These are phyloP conservation scores for Suhomyces bokatorum DNA, from an alignment of 1,139 yeast species.

Conservation along the genomic window DNA sequence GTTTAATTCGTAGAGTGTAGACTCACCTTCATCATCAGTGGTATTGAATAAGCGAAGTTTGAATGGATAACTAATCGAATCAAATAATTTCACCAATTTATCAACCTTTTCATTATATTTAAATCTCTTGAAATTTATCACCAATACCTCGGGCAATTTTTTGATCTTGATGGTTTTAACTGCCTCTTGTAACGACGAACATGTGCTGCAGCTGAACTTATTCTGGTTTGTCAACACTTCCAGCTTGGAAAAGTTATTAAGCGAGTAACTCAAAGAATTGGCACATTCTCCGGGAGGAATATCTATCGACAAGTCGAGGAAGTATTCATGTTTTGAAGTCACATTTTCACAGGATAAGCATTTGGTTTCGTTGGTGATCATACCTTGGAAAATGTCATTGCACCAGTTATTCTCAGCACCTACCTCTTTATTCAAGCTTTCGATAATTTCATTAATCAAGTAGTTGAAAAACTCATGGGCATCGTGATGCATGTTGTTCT, in stretches of 20 bases:
- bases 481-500: conserved; percentile 92
- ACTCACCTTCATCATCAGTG: conserved; percentile 46
- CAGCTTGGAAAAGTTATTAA: conserved; percentile 78
- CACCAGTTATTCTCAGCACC: conserved; percentile 52
- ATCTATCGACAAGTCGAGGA: conserved; percentile 84
- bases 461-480: conserved; percentile 96
- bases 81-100: conserved; percentile 81
- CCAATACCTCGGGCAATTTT: conserved; percentile 72
- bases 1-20: conserved; percentile 70
- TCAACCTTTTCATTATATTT: conserved; percentile 85
- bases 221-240: conserved; percentile 86
- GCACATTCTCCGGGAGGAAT: conserved; percentile 71
- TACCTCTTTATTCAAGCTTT: conserved; percentile 51
- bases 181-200: conserved; percentile 92
- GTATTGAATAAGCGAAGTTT: conserved; percentile 75
- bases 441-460: conserved; percentile 78
- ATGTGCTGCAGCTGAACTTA: conserved; percentile 89
- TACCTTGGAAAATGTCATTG: conserved; percentile 78
- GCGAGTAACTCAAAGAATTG: conserved; percentile 63
- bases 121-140: conserved; percentile 86
- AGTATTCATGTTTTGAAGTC: conserved; percentile 81
- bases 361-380: conserved; percentile 81
- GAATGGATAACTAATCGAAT: conserved; percentile 79
- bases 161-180: conserved; percentile 86
- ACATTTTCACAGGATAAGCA: conserved; percentile 90